phyloP scores from a whole-genome alignment of 2,329 filamentous ascomycete genomes.

The Fusarium sp. region DNA sequence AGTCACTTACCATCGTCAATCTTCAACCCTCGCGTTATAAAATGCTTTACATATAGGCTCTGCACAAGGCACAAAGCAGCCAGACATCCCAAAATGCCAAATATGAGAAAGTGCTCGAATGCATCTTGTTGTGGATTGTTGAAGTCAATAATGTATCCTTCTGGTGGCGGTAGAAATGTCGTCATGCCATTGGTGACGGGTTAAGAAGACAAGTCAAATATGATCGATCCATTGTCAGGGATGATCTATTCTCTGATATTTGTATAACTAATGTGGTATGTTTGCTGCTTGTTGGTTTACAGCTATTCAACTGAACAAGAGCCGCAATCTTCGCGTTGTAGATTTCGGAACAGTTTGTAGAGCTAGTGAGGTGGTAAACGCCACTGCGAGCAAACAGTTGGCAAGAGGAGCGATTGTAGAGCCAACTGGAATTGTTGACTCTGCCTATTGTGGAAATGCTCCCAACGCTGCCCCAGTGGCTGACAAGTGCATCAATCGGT shows the following conservation, averaged over 20 bases:
- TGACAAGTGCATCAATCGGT: rapidly evolving
- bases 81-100: conserved; percentile 39
- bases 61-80: conserved; percentile 39
- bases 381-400: background rate
- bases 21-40: conserved; percentile 13
- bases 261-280: background rate
- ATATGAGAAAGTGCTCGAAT: conserved; percentile 43
- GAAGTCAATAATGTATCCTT: conserved; percentile 50
- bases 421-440: background rate
- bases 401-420: rapidly evolving
- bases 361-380: background rate
- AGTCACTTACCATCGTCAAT: conserved; percentile 36
- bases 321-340: background rate
- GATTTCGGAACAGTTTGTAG: background rate
- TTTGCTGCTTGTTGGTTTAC: background rate
- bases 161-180: conserved; percentile 43
- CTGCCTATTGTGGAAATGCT: rapidly evolving
- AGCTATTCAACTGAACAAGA: background rate
- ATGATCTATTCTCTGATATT: background rate
- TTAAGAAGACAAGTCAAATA: conserved; percentile 14
- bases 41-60: conserved; percentile 49
- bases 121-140: conserved; percentile 45
- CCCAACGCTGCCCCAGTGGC: no score
- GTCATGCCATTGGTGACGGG: conserved; percentile 42
- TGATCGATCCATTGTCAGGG: rapidly evolving